A percentile compares a stretch with the other conserved stretches of the same genome.
phyloP scores from a whole-genome alignment of 345 rosid genomes.

The Eucalyptus erythrocorys region DNA sequence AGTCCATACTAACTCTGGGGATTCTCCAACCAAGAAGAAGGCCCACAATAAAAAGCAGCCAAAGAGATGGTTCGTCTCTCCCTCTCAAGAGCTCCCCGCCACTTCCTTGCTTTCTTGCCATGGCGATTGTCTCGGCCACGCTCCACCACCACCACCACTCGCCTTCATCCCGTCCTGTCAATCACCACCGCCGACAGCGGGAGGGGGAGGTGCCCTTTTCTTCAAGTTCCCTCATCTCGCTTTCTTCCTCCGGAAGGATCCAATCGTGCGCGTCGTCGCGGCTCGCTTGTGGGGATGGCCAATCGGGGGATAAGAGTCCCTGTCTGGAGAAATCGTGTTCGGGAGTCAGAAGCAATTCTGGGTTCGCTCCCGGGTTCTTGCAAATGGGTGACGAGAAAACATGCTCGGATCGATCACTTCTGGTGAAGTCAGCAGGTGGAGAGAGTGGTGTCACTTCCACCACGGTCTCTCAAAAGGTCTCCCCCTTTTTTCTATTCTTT shows the following conservation, averaged over 20 bases:
- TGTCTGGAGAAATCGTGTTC: not conserved
- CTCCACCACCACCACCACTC: constrained; percentile 1
- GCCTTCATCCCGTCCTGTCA: constrained; percentile 11
- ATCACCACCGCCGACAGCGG: not conserved
- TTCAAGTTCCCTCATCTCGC: not conserved
- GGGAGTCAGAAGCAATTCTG: not conserved
- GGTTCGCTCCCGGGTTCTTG: constrained; percentile 17
- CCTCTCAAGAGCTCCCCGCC: not conserved
- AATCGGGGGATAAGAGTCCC: not conserved
- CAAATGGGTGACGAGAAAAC: constrained; percentile 21
- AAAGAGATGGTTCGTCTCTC: not conserved
- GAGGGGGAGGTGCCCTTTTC: not conserved
- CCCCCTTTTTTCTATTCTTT: not conserved
- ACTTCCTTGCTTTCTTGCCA: constrained; percentile 7
- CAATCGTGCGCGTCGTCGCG: not conserved
- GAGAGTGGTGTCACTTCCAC: constrained; percentile 34
- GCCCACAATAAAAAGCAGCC: not conserved
- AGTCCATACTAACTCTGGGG: not conserved
- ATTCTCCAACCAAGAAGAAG: not conserved
- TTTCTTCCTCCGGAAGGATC: not conserved
- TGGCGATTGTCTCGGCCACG: constrained; percentile 33
- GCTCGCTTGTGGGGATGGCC: constrained; percentile 5
- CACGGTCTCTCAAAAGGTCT: constrained; percentile 34
- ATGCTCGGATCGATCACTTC: constrained; percentile 7
- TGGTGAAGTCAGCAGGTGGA: constrained; percentile 22